phyloP scores from a whole-genome alignment of 2,329 filamentous ascomycete genomes.

The Neocucurbitaria cava region DNA sequence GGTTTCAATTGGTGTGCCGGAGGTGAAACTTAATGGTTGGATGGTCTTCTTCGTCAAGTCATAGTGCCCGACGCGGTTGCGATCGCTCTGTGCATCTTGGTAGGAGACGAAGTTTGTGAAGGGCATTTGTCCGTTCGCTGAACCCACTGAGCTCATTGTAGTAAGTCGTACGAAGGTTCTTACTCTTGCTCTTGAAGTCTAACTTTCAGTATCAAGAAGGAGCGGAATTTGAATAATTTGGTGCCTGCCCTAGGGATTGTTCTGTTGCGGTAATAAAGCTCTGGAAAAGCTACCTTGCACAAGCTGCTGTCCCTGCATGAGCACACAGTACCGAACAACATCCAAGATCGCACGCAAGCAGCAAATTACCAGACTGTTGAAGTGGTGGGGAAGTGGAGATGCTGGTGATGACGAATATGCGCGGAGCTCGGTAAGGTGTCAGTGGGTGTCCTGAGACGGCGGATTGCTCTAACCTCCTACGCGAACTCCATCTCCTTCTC shows the following conservation, averaged over 20 bases:
- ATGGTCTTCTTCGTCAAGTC: conserved; percentile 48
- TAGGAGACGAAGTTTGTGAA: conserved; percentile 52
- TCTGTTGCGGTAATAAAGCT: too few relatives aligned
- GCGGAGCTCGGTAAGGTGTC: background rate
- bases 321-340: background rate
- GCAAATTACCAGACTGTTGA: background rate
- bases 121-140: background rate
- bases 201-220: background rate
- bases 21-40: conserved; percentile 55
- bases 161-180: background rate
- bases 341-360: background rate
- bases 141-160: background rate
- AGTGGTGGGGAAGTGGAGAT: background rate
- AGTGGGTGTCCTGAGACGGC: background rate
- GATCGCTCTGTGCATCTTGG: conserved; percentile 20
- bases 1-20: conserved; percentile 55
- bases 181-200: too few relatives aligned
- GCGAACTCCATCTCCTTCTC: too few relatives aligned
- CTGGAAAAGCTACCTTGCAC: too few relatives aligned
- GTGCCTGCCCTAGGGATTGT: background rate
- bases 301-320: background rate
- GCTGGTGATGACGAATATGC: background rate
- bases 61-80: conserved; percentile 52
- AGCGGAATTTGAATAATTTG: background rate
- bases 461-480: background rate